A percentile compares a stretch with the other conserved stretches of the same genome.
phyloP scores from a whole-genome alignment of 805 yeast genomes.

The Saitoella complicata region DNA sequence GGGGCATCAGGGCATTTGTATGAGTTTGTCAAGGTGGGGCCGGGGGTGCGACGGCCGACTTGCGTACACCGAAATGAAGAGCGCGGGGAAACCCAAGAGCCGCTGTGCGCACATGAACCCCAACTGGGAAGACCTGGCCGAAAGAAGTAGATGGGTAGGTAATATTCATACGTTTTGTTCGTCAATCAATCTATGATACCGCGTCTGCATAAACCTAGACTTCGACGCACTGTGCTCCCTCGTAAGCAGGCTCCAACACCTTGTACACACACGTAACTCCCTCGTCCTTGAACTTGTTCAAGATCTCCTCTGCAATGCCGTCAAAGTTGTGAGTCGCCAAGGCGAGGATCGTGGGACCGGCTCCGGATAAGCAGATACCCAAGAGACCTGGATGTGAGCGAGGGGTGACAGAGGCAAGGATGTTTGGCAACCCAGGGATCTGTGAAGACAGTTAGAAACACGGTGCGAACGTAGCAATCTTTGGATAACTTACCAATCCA shows the following conservation, averaged over 20 bases:
- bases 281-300: conserved; percentile 49
- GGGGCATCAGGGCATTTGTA: no score
- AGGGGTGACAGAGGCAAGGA: conserved; percentile 60
- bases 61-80: no score
- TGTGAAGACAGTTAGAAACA: not conserved
- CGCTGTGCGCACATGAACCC: no score
- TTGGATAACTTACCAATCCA: conserved; percentile 27
- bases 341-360: conserved; percentile 93
- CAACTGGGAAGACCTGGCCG: no score
- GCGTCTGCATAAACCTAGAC: no score
- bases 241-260: conserved; percentile 68
- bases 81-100: no score
- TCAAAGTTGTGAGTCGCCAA: conserved; percentile 83
- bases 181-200: no score
- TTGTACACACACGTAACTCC: conserved; percentile 66
- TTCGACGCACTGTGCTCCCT: conserved; percentile 45
- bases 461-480: not conserved
- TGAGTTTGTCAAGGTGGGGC: no score
- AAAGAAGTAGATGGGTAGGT: no score
- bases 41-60: no score
- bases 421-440: conserved; percentile 80
- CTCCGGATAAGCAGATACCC: conserved; percentile 93
- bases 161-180: no score
- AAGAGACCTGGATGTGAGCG: conserved; percentile 65
- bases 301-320: conserved; percentile 59